Base-by-base conservation (phyloP, 2,329 filamentous ascomycete genomes). In the Talaromyces sp. region DNA sequence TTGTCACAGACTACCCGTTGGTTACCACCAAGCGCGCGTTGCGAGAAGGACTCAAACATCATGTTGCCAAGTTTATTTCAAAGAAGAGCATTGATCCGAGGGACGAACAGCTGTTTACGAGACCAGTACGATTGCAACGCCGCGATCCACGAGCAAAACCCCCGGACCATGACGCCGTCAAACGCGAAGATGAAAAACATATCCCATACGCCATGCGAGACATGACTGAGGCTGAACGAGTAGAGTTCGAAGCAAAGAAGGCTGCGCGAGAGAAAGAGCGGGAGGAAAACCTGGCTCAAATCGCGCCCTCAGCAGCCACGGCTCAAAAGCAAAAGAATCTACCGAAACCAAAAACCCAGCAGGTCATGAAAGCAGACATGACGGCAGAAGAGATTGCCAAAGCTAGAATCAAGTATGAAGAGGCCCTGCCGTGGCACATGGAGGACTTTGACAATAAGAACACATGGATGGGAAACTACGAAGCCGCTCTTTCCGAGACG, bases 391-490 rank as follows among this genome's bases (percentile, higher is more conserved):
- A 95, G 81, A 78, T 85, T 84, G 75, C 88, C 60, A 77, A 78
- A 52, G 78, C 81, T 41, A 78, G 84, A 60, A 76, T 86, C 41
- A 83, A 92, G 62, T 99, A 97, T 64, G 94, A 97, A 71, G 94
- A 99, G 73, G 91, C 93, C 3, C 79, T 97, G 52, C 94, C 94
- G 5, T 99, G 94, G 94, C 92, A 97, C 71, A 75, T 99, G 36
- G 94, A 99, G 70, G 94, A 99, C 71, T 95, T 92, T 40, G 93
- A 99, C 67, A 91, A 91, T 63, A 96, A 93, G 72, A 93, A 96
- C 66, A 89, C 89, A 2, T 97, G 92, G 91, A 87, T 94, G 35
- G 94, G 92, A 45, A 89, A 87, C 58, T 97, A 97, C 66, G 89
- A 97, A 66, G 88, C 89, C 25, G 89, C 91, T 17, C 81, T 97